Conservation (phyloP, 108 stramenopile genomes). For the Chaetoceros tenuissimus region DNA sequence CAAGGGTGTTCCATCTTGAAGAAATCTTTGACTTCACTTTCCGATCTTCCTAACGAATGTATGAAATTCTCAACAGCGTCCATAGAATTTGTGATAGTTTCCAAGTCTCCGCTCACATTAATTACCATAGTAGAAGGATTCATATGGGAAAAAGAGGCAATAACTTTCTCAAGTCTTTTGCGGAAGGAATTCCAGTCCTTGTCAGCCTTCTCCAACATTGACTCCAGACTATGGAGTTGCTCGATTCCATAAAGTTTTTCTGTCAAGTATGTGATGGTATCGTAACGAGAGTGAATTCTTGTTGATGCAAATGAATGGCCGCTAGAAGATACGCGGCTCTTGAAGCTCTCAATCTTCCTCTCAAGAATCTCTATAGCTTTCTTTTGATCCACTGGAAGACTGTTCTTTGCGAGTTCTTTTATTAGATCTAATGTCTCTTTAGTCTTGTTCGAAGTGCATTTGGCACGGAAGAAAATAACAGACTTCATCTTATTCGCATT, state of each 20-base stretch:
- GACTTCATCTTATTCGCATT: conserved; percentile 57
- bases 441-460: conserved; percentile 57
- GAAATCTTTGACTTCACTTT: conserved; percentile 41
- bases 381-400: conserved; percentile 32
- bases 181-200: conserved; percentile 60
- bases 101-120: conserved; percentile 75
- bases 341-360: conserved; percentile 45
- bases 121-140: conserved; percentile 64
- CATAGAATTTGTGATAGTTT: conserved; percentile 32
- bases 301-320: conserved; percentile 33
- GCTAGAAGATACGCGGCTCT: conserved; percentile 26
- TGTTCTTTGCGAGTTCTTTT: conserved; percentile 41
- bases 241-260: conserved; percentile 79
- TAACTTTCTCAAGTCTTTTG: conserved; percentile 42
- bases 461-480: conserved; percentile 52
- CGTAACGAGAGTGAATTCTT: conserved; percentile 22
- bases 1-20: conserved; percentile 49
- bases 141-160: conserved; percentile 42
- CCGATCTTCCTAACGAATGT: conserved; percentile 20
- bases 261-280: conserved; percentile 34
- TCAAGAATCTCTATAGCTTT: conserved; percentile 55
- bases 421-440: conserved; percentile 60
- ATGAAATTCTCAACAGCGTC: conserved; percentile 41
- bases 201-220: conserved; percentile 49
- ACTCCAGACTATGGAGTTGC: conserved; percentile 37